Evolutionary conservation across 495 filamentous ascomycete species (phyloP).

Genomic region (Physcia stellaris): DNA sequence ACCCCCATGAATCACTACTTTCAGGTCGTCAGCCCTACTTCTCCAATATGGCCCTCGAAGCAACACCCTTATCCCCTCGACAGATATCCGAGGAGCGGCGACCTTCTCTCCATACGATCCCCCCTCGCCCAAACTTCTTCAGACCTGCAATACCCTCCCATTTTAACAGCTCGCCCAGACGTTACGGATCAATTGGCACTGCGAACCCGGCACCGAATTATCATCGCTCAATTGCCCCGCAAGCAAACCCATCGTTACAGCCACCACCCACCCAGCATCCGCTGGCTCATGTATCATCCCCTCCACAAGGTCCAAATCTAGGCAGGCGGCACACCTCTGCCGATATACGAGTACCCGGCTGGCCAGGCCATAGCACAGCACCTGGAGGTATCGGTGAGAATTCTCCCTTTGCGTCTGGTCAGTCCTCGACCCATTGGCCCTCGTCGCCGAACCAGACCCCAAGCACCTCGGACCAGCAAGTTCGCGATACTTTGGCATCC

Average conservation of each 20-base stretch:
- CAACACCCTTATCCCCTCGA: slow-evolving; percentile 79
- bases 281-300: slow-evolving; percentile 51
- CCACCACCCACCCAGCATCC: slow-evolving; percentile 56
- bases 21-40: slow-evolving; percentile 66
- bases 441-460: slow-evolving; percentile 64
- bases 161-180: slow-evolving; percentile 24
- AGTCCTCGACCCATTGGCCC: slow-evolving; percentile 66
- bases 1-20: slow-evolving; percentile 61
- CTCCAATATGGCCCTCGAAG: slow-evolving; percentile 53
- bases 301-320: slow-evolving; percentile 58
- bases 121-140: slow-evolving; percentile 42
- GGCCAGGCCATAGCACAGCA: slow-evolving; percentile 52
- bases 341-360: slow-evolving; percentile 83
- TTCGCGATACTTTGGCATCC: slow-evolving; percentile 66
- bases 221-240: slow-evolving; percentile 49
- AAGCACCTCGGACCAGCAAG: slow-evolving; percentile 58
- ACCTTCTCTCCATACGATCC: slow-evolving; percentile 19
- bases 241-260: slow-evolving; percentile 42
- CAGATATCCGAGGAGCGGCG: slow-evolving; percentile 83
- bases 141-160: slow-evolving; percentile 70
- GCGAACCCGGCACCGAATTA: slow-evolving; percentile 32
- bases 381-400: slow-evolving; percentile 21
- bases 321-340: slow-evolving; percentile 86
- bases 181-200: slow-evolving; percentile 54
- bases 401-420: slow-evolving; percentile 62